These are phyloP conservation scores for Macadamia tetraphylla DNA, from an alignment of 164 flowering plant genomes.

Conservation along the genomic window DNA sequence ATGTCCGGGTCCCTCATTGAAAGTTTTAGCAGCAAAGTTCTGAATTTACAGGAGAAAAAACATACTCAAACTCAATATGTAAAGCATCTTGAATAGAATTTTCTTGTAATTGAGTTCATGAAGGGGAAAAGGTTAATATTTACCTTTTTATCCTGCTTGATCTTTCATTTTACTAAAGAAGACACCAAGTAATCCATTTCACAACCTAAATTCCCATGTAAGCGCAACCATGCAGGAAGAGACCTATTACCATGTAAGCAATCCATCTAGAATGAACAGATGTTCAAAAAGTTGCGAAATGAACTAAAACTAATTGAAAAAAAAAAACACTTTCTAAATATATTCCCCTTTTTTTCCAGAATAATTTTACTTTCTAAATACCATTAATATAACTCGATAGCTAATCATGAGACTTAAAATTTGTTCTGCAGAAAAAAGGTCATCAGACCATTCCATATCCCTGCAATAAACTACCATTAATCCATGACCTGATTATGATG, in stretches of 20 bases:
- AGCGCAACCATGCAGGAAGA: neutral
- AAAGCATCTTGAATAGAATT: neutral
- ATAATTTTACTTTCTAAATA: neutral
- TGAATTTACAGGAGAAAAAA: neutral
- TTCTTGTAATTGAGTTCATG: neutral
- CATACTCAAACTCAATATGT: neutral
- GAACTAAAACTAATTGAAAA: neutral
- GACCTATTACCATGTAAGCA: neutral
- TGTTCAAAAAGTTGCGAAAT: neutral
- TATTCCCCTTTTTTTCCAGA: too few relatives aligned
- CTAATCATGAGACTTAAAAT: neutral
- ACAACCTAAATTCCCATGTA: neutral
- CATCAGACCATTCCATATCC: neutral
- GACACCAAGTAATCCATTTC: neutral
- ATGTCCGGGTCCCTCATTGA: neutral
- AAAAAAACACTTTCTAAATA: neutral
- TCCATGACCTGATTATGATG: neutral
- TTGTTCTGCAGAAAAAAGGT: neutral
- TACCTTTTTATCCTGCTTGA: conserved; percentile 1
- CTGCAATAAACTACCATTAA: neutral
- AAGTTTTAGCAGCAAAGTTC: neutral
- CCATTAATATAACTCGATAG: neutral
- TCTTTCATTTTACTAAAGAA: neutral
- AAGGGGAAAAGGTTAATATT: neutral
- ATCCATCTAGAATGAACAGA: neutral